phyloP scores from a whole-genome alignment of 106 monocot species.

The Dendrobium officinale region DNA sequence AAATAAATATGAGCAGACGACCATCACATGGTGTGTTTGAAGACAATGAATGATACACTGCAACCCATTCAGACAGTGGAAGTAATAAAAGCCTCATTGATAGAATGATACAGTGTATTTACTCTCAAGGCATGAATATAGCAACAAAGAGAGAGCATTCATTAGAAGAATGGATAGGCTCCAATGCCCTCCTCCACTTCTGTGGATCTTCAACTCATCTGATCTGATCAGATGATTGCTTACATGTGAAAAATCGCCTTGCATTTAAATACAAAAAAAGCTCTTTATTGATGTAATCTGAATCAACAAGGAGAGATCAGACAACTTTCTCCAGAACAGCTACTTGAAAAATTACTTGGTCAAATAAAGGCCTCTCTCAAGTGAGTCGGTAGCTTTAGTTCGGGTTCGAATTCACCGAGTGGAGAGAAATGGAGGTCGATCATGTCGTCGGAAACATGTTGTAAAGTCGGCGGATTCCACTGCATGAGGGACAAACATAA shows the following conservation, averaged over 20 bases:
- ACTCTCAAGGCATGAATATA: too few relatives aligned
- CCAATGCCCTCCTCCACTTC: too few relatives aligned
- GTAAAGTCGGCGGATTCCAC: slow-evolving; percentile 90
- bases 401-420: slow-evolving; percentile 68
- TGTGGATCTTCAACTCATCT: too few relatives aligned
- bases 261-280: neutral
- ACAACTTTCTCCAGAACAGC: neutral
- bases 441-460: slow-evolving; percentile 75
- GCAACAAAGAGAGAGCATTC: too few relatives aligned
- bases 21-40: too few relatives aligned
- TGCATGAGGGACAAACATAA: slow-evolving; percentile 21
- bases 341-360: neutral
- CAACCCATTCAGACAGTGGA: too few relatives aligned
- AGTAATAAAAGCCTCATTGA: too few relatives aligned
- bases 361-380: slow-evolving; percentile 79
- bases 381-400: slow-evolving; percentile 71
- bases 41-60: too few relatives aligned
- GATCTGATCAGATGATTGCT: too few relatives aligned
- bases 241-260: neutral
- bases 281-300: neutral
- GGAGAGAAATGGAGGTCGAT: slow-evolving; percentile 72
- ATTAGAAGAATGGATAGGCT: too few relatives aligned
- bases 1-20: too few relatives aligned
- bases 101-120: too few relatives aligned
- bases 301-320: neutral